A percentile compares a stretch with the other conserved stretches of the same genome.
These are phyloP conservation scores for Moniliella sp. DNA, from an alignment of 1,284 basidiomycete species.

Conservation along the genomic window DNA sequence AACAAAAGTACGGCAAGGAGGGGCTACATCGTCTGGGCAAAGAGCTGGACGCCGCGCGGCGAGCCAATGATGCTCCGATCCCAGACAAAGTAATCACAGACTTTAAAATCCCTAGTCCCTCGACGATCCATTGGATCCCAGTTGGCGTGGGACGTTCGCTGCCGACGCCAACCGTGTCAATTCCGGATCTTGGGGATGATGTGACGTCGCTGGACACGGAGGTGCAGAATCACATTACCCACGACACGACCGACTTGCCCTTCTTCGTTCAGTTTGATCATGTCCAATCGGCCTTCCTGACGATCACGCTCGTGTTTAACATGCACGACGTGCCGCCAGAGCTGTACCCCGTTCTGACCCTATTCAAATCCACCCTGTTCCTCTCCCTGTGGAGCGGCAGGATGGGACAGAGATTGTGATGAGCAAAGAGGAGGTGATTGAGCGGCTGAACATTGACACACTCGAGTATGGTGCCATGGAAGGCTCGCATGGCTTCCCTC, in stretches of 20 bases:
- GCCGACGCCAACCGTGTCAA: not conserved
- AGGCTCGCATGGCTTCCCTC: constrained; percentile 48
- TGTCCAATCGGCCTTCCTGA: constrained; percentile 49
- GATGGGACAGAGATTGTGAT: constrained; percentile 45
- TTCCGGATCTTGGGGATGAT: constrained; percentile 8
- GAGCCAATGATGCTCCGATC: constrained; percentile 62
- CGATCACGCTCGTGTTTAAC: constrained; percentile 51
- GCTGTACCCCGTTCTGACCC: constrained; percentile 44
- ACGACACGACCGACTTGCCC: constrained; percentile 50
- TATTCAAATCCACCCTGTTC: constrained; percentile 73
- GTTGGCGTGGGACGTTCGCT: constrained; percentile 44
- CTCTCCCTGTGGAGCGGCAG: constrained; percentile 56
- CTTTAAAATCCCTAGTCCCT: constrained; percentile 47
- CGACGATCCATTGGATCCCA: constrained; percentile 78
- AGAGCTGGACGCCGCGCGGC: constrained; percentile 59
- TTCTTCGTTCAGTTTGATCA: constrained; percentile 71
- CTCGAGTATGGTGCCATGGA: constrained; percentile 61
- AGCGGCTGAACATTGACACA: constrained; percentile 71
- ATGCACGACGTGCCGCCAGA: constrained; percentile 23
- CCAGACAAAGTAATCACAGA: constrained; percentile 54
- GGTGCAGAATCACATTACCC: constrained; percentile 48
- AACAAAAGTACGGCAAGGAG: constrained; percentile 50
- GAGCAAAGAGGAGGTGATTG: constrained; percentile 70
- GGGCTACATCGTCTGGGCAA: constrained; percentile 54
- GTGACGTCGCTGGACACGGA: constrained; percentile 8